A percentile compares a stretch with the other conserved stretches of the same genome.
These are phyloP conservation scores for Chromera velia DNA, from an alignment of 73 alveolate genomes.

Conservation along the genomic window DNA sequence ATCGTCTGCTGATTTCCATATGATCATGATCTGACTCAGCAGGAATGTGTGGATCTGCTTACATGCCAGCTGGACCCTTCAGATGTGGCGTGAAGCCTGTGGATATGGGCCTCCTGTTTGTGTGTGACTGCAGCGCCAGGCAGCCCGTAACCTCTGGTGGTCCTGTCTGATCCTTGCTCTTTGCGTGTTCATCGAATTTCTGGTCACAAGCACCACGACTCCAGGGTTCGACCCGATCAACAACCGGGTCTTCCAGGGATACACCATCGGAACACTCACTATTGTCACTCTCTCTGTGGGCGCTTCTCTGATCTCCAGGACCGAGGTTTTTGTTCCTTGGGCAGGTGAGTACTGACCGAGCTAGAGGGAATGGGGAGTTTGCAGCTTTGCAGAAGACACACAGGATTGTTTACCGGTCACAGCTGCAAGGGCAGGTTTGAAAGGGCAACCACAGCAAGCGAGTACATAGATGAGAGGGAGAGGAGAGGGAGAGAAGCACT, in stretches of 20 bases:
- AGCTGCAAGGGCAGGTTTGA: background rate
- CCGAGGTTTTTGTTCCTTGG: background rate
- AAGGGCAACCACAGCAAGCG: background rate
- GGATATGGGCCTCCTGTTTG: no score
- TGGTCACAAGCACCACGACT: background rate
- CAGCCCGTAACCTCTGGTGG: background rate
- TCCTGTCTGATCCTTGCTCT: background rate
- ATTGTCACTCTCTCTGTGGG: background rate
- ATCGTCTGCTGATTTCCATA: no score
- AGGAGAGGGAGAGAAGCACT: no score
- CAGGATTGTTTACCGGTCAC: background rate
- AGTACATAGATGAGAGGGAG: background rate
- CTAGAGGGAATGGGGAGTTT: no score
- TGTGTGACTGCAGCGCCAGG: background rate
- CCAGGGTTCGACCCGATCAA: background rate
- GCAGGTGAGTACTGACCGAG: no score
- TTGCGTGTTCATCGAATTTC: background rate
- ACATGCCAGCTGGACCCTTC: no score
- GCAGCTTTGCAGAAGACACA: no score
- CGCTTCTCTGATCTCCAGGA: background rate
- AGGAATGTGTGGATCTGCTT: no score
- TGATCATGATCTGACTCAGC: no score
- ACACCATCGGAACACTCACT: background rate
- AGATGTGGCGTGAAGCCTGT: no score
- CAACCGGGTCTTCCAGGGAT: background rate